Base-by-base conservation (phyloP, 306 rosid species). In the Prunus campanulata region DNA sequence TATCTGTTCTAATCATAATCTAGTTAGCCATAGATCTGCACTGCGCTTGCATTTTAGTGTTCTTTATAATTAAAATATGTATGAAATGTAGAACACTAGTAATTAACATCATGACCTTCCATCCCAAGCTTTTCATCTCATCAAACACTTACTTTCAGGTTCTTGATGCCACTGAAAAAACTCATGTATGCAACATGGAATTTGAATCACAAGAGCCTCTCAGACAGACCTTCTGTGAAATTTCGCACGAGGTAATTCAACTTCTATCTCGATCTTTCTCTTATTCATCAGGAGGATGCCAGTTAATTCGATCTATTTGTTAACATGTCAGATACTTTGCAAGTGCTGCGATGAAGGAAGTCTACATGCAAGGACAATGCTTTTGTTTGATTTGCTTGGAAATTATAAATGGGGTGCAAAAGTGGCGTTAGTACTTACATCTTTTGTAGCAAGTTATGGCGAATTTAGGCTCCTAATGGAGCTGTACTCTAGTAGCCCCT, bases 361-460 rank as follows among this genome's bases (percentile, higher is more conserved):
- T 76, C 79, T 77, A 32, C 88, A 88, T 72, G 72, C 71, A 51
- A 84, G 66, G 72, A 77, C 87, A 35, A 84, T 88, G 84, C 29
- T 27, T 65, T 52, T 91, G 82, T 85, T 91, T 86, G 91, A 87
- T 77, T 74, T 83, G 77, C 83, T 88, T 32, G 87, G 79, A 18
- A 81, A 83, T 8, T 87, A 85, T 65, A 82, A 81, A 16, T 88
- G 91, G 90, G 96, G 81, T 72, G 93, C 78, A 39, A 88, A 88
- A 84, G 88, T 84, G 64, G 90, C 75, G 50, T 51, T 88, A 71
- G 86, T 87, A 6, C 85, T 91, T n/a, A 78, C 96, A 52, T 87
- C 93, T 65, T 87, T 88, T 42, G 87, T 81, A 44, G 67, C 72
- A 75, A 88, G 76, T 71, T 91, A 88, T 54, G 93, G 90, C 19